Evolutionary conservation across 164 flowering plant genomes (phyloP), one percentile per base, ranked within the genome.

Genomic region (Kalanchoe fedtschenkoi): DNA sequence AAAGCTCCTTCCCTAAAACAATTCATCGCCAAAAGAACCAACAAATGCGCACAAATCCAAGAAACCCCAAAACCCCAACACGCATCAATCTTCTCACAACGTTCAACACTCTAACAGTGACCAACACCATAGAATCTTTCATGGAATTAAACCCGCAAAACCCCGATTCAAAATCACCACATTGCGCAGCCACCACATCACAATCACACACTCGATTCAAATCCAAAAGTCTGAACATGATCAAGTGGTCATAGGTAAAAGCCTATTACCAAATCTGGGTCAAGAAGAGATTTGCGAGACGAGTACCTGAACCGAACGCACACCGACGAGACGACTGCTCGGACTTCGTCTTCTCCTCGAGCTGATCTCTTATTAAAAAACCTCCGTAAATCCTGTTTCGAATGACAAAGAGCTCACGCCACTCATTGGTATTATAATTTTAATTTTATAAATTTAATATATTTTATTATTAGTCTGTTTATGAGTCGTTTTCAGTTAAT

Each of bases 321-420:
- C 32, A 51, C 56, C 56, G 32, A 51, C 56, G n/a, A n/a, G n/a
- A n/a, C n/a, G 29, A 47, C 28, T 47, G 54, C 54, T 22, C 53
- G 21, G 53, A 44, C 53, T 47, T 22, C 55, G 28, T 47, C 55
- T n/a, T n/a, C n/a, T n/a, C n/a, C n/a, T n/a, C n/a, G n/a, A n/a
- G n/a, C n/a, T 47, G 55, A 22, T 47, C 14, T n/a, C n/a, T n/a
- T 47, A 47, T 47, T 47, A 24, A 47, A 47, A 47, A 14, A n/a
- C n/a, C n/a, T n/a, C n/a, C n/a, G n/a, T n/a, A n/a, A n/a, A n/a
- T n/a, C n/a, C n/a, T n/a, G n/a, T n/a, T n/a, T n/a, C n/a, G n/a
- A n/a, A n/a, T n/a, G n/a, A n/a, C n/a, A n/a, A n/a, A n/a, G n/a
- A n/a, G n/a, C n/a, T n/a, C n/a, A n/a, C n/a, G n/a, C n/a, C n/a